Evolutionary conservation across 2,329 filamentous ascomycete genomes (phyloP).

Genomic region (Beauveria caledonica): DNA sequence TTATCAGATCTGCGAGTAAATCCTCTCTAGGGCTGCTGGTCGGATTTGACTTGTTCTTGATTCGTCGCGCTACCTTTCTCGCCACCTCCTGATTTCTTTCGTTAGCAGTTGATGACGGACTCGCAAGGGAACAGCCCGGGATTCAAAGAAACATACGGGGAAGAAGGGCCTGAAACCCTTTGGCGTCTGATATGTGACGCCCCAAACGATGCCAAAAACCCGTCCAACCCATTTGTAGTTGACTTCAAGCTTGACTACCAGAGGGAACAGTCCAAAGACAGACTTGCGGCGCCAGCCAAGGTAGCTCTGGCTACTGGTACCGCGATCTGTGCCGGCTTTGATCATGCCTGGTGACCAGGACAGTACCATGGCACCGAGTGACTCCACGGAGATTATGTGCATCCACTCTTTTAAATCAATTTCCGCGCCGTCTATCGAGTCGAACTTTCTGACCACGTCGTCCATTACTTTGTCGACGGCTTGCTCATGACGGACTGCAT

Average conservation of each 20-base stretch:
- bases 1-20: slow-evolving; percentile 38
- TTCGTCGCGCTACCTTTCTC: slow-evolving; percentile 25
- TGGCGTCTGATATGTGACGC: slow-evolving; percentile 35
- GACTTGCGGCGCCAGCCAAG: slow-evolving; percentile 44
- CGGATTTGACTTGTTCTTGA: slow-evolving; percentile 24
- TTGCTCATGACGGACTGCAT: slow-evolving; percentile 32
- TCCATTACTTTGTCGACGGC: slow-evolving; percentile 34
- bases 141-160: slow-evolving; percentile 28
- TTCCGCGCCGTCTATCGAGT: slow-evolving; percentile 27
- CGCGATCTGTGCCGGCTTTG: slow-evolving; percentile 34
- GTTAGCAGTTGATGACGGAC: not conserved
- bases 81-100: slow-evolving; percentile 23
- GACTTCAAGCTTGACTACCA: slow-evolving; percentile 30
- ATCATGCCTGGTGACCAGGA: slow-evolving; percentile 45
- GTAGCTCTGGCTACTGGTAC: slow-evolving; percentile 41
- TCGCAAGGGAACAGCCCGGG: not conserved
- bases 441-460: slow-evolving; percentile 27
- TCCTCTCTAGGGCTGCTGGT: slow-evolving; percentile 28
- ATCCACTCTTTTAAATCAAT: slow-evolving; percentile 47
- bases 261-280: slow-evolving; percentile 43
- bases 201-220: slow-evolving; percentile 35
- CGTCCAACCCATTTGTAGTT: slow-evolving; percentile 29
- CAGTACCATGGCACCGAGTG: slow-evolving; percentile 39
- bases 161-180: slow-evolving; percentile 41
- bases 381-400: slow-evolving; percentile 47